Conservation (phyloP, 2,329 filamentous ascomycete genomes). For the Phaeomoniella chlamydospora region DNA sequence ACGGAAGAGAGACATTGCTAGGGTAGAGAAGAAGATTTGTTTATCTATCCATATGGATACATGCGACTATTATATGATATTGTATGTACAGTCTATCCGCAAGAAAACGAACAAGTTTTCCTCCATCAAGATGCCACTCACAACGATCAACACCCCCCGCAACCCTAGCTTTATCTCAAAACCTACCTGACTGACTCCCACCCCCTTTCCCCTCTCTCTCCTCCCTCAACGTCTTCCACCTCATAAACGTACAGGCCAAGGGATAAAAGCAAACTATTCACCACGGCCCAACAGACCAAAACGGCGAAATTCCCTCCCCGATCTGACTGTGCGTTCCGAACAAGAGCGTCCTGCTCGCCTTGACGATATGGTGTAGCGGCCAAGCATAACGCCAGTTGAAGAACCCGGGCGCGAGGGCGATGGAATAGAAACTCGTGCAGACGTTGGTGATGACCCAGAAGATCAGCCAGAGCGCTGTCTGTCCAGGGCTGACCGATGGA, state of each 20-base stretch:
- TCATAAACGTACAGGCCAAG: constrained; percentile 27
- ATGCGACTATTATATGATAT: too few relatives aligned
- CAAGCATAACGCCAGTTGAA: constrained; percentile 50
- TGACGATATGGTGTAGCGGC: constrained; percentile 49
- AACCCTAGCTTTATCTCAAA: not conserved
- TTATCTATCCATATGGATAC: too few relatives aligned
- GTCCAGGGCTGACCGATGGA: constrained; percentile 47
- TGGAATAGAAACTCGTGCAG: constrained; percentile 42
- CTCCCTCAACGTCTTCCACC: constrained; percentile 22
- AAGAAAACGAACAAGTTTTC: too few relatives aligned
- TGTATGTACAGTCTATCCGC: too few relatives aligned
- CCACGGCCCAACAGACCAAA: constrained; percentile 41
- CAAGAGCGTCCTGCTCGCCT: constrained; percentile 43
- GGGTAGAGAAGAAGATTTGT: too few relatives aligned
- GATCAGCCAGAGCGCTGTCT: constrained; percentile 49
- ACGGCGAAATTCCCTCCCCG: constrained; percentile 47
- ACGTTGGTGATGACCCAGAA: constrained; percentile 57
- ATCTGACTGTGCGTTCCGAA: constrained; percentile 45
- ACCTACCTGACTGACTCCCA: not conserved
- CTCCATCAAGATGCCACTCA: too few relatives aligned
- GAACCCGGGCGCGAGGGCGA: constrained; percentile 44
- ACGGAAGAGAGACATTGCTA: too few relatives aligned
- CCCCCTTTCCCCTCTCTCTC: constrained; percentile 3
- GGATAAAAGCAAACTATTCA: constrained; percentile 41
- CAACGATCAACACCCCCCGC: too few relatives aligned